Conservation (phyloP, 2,329 filamentous ascomycete genomes). For the Falciphora oryzae region DNA sequence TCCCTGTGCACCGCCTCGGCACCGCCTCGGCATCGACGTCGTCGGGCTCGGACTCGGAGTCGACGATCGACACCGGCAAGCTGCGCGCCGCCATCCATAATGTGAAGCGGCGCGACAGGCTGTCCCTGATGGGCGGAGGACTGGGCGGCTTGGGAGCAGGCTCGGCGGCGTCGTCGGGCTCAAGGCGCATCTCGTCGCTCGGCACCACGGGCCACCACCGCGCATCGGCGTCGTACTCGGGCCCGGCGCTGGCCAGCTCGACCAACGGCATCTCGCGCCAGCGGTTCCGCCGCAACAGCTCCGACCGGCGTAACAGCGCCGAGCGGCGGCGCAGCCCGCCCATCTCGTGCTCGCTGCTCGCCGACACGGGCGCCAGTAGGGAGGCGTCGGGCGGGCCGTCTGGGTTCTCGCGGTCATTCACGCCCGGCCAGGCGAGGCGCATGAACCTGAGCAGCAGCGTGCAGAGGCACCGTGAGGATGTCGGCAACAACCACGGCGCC, state of each 20-base stretch:
- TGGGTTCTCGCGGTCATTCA: constrained; percentile 28
- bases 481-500: constrained; percentile 15
- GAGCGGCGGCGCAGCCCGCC: constrained; percentile 49
- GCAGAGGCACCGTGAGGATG: constrained; percentile 9
- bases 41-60: constrained; percentile 36
- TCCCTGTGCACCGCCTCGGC: constrained; percentile 11
- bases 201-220: constrained; percentile 21
- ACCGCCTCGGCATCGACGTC: constrained; percentile 17
- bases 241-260: constrained; percentile 37
- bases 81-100: constrained; percentile 49
- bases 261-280: constrained; percentile 52
- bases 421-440: constrained; percentile 49
- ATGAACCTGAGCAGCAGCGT: constrained; percentile 44
- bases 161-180: constrained; percentile 28
- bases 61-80: constrained; percentile 46
- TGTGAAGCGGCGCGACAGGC: constrained; percentile 40
- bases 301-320: constrained; percentile 43
- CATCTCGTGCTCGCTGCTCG: constrained; percentile 43
- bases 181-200: constrained; percentile 31
- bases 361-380: constrained; percentile 19
- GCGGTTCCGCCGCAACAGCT: constrained; percentile 36
- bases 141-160: constrained; percentile 16
- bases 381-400: constrained; percentile 23
- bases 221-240: constrained; percentile 31
- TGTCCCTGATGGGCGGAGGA: constrained; percentile 29